These are phyloP conservation scores for Globisporangium orthogonon DNA, from an alignment of 352 stramenopile species.

Conservation along the genomic window DNA sequence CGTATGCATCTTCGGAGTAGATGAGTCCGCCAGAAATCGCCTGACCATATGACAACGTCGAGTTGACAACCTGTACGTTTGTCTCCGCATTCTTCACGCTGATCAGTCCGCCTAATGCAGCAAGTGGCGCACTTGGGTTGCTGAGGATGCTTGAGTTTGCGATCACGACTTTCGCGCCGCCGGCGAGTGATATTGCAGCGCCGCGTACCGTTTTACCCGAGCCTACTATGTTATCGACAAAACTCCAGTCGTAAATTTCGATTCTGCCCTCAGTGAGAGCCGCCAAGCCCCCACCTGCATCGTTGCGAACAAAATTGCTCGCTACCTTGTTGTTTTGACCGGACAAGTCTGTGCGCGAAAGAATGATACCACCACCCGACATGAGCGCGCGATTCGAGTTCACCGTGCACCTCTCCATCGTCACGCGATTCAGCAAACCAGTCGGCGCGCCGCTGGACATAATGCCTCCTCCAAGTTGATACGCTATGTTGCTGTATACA, in stretches of 20 bases:
- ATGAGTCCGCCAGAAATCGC: conserved; percentile 38
- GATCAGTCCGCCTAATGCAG: conserved; percentile 30
- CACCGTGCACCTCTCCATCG: conserved; percentile 17
- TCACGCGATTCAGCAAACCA: conserved; percentile 10
- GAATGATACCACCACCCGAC: conserved; percentile 21
- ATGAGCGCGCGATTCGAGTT: conserved; percentile 18
- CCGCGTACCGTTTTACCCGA: conserved; percentile 15
- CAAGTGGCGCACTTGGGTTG: conserved; percentile 20
- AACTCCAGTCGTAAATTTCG: conserved; percentile 18
- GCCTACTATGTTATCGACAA: conserved; percentile 30
- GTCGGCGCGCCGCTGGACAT: conserved; percentile 11
- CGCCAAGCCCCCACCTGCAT: conserved; percentile 25
- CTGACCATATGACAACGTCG: conserved; percentile 26
- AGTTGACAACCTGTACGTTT: conserved; percentile 26
- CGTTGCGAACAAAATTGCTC: conserved; percentile 14
- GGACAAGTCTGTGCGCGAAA: conserved; percentile 21
- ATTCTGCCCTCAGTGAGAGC: conserved; percentile 14
- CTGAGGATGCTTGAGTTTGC: conserved; percentile 23
- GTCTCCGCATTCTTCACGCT: conserved; percentile 30
- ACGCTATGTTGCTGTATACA: conserved; percentile 24
- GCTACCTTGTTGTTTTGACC: conserved; percentile 16
- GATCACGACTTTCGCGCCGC: conserved; percentile 18
- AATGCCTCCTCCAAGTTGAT: conserved; percentile 19
- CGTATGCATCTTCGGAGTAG: conserved; percentile 21
- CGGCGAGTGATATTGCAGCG: conserved; percentile 18